Conservation (phyloP, 2,329 filamentous ascomycete species). For the Stylonectria norvegica region DNA sequence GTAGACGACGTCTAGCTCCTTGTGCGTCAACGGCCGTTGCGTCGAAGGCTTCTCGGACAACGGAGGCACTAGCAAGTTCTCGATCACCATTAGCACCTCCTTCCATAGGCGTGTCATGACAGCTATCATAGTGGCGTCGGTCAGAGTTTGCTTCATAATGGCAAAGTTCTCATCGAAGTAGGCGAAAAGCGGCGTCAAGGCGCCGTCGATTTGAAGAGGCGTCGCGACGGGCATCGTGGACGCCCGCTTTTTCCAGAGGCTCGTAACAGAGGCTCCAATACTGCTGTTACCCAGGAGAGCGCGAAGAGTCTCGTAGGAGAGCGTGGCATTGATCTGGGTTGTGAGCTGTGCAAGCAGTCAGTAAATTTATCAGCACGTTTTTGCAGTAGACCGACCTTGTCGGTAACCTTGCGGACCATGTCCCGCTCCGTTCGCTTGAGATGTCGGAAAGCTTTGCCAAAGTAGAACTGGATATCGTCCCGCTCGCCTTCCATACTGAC, state of each 20-base stretch:
- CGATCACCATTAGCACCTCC: slow-evolving; percentile 88
- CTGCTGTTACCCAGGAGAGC: slow-evolving; percentile 68
- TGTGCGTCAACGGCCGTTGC: slow-evolving; percentile 77
- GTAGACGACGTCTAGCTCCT: slow-evolving; percentile 92
- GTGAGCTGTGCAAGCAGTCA: slow-evolving; percentile 62
- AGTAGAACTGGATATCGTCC: slow-evolving; percentile 98
- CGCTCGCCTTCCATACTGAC: slow-evolving; percentile 99
- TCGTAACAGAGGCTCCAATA: slow-evolving; percentile 69
- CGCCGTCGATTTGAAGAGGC: slow-evolving; percentile 71
- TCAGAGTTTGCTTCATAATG: slow-evolving; percentile 96
- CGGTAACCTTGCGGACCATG: slow-evolving; percentile 96
- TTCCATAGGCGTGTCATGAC: slow-evolving; percentile 99
- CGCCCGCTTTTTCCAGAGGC: slow-evolving; percentile 59
- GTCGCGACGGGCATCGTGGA: slow-evolving; percentile 58
- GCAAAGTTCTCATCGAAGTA: slow-evolving; percentile 99
- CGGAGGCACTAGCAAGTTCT: slow-evolving; percentile 85
- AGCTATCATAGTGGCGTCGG: slow-evolving; percentile 92
- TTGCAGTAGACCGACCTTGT: slow-evolving; percentile 79
- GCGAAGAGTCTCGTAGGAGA: slow-evolving; percentile 78
- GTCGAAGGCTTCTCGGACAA: slow-evolving; percentile 90
- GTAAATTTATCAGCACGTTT: no score
- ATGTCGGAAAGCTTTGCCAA: slow-evolving; percentile 93
- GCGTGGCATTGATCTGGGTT: slow-evolving; percentile 83
- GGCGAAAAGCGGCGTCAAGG: slow-evolving; percentile 77
- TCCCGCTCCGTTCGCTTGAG: slow-evolving; percentile 94